Evolutionary conservation across 2,329 filamentous ascomycete species (phyloP).

Genomic region (Colletotrichum zoysiae): DNA sequence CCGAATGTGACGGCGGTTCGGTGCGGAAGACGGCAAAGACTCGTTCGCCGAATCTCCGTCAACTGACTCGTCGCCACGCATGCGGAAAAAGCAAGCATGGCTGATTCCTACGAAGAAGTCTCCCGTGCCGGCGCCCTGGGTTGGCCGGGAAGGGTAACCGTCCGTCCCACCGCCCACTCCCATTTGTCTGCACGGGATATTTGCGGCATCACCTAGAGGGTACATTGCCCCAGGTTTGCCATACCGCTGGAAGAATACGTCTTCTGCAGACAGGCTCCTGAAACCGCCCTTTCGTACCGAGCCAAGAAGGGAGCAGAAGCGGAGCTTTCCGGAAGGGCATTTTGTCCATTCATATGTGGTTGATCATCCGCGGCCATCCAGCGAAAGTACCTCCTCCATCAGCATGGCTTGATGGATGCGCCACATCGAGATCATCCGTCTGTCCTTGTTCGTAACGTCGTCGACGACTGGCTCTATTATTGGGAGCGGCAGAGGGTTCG

Average conservation of each 20-base stretch:
- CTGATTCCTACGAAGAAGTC: not conserved
- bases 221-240: constrained; percentile 3
- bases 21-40: not conserved
- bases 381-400: not conserved
- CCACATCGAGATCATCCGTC: constrained; percentile 12
- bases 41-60: not conserved
- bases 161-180: constrained; percentile 2
- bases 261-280: constrained; percentile 2
- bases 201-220: constrained; percentile 17
- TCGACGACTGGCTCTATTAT: not conserved
- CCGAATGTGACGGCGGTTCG: not conserved
- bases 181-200: not conserved
- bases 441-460: not conserved
- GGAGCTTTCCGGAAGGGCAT: not conserved
- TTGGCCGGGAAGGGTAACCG: not conserved
- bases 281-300: constrained; percentile 10
- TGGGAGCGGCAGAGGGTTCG: not conserved
- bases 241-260: not conserved
- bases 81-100: not conserved
- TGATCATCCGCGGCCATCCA: not conserved
- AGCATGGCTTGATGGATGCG: not conserved
- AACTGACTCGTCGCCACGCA: constrained; percentile 2
- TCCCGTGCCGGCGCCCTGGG: constrained; percentile 3
- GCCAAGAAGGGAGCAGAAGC: not conserved
- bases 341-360: not conserved